Percentiles rank a stretch among this genome's conserved stretches.
Evolutionary conservation across 352 stramenopile genomes (phyloP).

Genomic region (Phytophthora lateralis): DNA sequence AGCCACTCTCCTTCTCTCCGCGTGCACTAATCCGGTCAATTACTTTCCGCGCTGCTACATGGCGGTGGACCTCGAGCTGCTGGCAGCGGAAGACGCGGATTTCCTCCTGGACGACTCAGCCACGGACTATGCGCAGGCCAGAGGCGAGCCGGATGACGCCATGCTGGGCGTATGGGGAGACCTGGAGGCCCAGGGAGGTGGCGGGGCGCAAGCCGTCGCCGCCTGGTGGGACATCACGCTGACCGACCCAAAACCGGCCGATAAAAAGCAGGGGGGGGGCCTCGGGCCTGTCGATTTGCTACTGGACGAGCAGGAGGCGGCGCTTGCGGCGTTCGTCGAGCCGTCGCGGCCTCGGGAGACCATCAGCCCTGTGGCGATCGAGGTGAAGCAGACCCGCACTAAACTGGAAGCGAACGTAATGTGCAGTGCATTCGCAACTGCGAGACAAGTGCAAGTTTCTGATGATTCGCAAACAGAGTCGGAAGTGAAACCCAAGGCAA

Average conservation of each 20-base stretch:
- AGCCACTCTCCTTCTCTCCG: slow-evolving; percentile 8
- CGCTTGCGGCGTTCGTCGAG: slow-evolving; percentile 33
- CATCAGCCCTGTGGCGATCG: slow-evolving; percentile 28
- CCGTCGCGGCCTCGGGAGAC: slow-evolving; percentile 9
- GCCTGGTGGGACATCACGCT: slow-evolving; percentile 31
- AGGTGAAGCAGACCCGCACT: slow-evolving; percentile 21
- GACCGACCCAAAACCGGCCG: slow-evolving; percentile 6
- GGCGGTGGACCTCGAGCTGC: slow-evolving; percentile 32
- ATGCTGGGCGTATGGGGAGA: slow-evolving; percentile 34
- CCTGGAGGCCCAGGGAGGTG: slow-evolving; percentile 33
- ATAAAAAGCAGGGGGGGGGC: slow-evolving; percentile 9
- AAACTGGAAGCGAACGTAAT: slow-evolving; percentile 13
- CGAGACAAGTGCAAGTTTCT: slow-evolving; percentile 22
- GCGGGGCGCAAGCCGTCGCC: slow-evolving; percentile 18
- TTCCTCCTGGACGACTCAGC: slow-evolving; percentile 34
- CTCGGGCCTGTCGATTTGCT: slow-evolving; percentile 19
- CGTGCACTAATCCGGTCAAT: background rate
- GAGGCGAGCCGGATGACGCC: slow-evolving; percentile 32
- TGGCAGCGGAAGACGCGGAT: slow-evolving; percentile 26
- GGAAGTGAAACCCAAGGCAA: slow-evolving; percentile 5
- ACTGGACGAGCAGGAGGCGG: slow-evolving; percentile 32
- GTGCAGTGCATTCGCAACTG: slow-evolving; percentile 4
- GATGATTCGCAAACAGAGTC: slow-evolving; percentile 43
- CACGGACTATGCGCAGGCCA: slow-evolving; percentile 18
- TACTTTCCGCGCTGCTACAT: slow-evolving; percentile 8